Evolutionary conservation across 768 basidiomycete genomes (phyloP), one percentile per base, ranked within the genome.

Genomic region (Hydnomerulius pinastri): DNA sequence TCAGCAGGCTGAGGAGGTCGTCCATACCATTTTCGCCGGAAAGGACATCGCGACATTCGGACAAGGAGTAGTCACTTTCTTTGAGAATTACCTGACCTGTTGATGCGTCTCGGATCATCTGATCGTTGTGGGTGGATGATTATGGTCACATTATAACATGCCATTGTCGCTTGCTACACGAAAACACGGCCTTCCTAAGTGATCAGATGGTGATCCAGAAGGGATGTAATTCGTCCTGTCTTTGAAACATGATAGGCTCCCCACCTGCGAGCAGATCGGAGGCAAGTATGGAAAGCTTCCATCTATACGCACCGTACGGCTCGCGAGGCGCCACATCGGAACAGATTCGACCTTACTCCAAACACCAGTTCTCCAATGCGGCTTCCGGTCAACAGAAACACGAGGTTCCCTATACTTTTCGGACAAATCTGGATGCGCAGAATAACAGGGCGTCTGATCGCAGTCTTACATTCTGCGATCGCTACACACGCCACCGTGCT

Each of bases 41-140:
- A 58, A 63, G 43, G 68, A 73, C 46, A 63, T 78, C 37, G 63
- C 75, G 46, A 72, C 74, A 33, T 77, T 77, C 51, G 72, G 74
- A 27, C 63, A 60, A 30, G 63, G 65, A 29, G 61, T 62, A 21
- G 69, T 79, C 32, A 73, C 73, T 30, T 77, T 74, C 56, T 62
- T 70, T 43, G 58, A 68, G 46, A 56, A 70, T 37, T 68, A 70
- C 50, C 32, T 70, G 55, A 28, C 41, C 41, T 46, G 13, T 29
- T 49, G 49, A 49, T 54, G 50, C 2, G n/a, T 29, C 32, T 12
- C 35, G 36, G 44, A 49, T 54, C 40, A 43, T 48, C 33, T 49
- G 38, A 25, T 38, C n/a, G 20, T 9, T 17, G n/a, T 32, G 25
- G 39, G 27, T 28, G 9, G 36, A 6, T 42, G 23, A 32, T 18